Percentiles rank a stretch among this genome's conserved stretches.
phyloP scores from a whole-genome alignment of 768 basidiomycete species.

The Collybiopsis confluens region DNA sequence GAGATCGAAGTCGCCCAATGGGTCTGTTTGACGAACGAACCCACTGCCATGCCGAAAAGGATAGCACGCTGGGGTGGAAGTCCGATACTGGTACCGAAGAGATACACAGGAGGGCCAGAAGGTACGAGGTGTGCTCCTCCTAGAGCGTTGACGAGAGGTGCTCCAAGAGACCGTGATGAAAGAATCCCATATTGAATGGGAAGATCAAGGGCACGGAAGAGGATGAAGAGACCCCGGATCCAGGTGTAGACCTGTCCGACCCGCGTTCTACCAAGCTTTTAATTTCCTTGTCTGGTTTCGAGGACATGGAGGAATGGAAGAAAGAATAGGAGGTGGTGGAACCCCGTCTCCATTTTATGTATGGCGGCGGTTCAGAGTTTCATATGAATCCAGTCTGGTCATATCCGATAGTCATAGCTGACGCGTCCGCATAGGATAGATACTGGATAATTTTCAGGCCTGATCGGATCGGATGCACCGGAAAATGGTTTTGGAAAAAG shows the following conservation, averaged over 20 bases:
- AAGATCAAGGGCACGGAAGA: background rate
- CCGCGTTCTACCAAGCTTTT: background rate
- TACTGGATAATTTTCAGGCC: too few species aligned
- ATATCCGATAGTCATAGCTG: too few species aligned
- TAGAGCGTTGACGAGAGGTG: background rate
- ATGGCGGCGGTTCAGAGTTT: too few species aligned
- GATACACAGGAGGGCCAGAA: background rate
- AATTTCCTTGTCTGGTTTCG: too few species aligned
- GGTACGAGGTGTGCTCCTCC: background rate
- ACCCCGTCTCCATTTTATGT: too few species aligned
- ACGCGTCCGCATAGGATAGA: too few species aligned
- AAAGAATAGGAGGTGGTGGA: too few species aligned
- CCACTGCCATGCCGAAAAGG: constrained; percentile 1
- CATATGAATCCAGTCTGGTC: too few species aligned
- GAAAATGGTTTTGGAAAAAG: too few species aligned
- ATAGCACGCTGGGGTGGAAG: constrained; percentile 2
- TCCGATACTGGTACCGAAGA: background rate
- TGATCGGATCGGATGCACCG: too few species aligned
- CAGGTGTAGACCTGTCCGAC: background rate
- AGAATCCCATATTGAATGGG: constrained; percentile 4
- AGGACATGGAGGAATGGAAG: too few species aligned
- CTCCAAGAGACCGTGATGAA: background rate
- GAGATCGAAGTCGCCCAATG: background rate
- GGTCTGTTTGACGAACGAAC: constrained; percentile 2
- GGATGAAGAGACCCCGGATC: background rate